These are phyloP conservation scores for Clarireedia homoeocarpa DNA, from an alignment of 2,329 filamentous ascomycete species.

Conservation along the genomic window DNA sequence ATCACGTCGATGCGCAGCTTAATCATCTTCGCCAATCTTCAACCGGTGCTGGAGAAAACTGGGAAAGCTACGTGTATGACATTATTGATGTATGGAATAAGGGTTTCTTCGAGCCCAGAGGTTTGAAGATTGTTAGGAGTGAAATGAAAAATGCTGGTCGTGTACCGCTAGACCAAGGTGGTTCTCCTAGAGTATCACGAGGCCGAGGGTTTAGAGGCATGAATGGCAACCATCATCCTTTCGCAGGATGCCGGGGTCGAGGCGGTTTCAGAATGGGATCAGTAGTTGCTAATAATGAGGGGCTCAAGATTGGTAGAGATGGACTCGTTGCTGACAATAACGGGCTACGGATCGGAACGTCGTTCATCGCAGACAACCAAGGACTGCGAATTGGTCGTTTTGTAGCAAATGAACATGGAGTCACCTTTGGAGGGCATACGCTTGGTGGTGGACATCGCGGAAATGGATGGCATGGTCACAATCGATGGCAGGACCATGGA, in stretches of 20 bases:
- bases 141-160: neutral
- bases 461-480: neutral
- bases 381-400: conserved; percentile 31
- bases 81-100: conserved; percentile 49
- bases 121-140: conserved; percentile 39
- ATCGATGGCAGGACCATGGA: conserved; percentile 1
- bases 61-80: conserved; percentile 30
- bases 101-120: conserved; percentile 46
- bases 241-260: neutral
- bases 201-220: neutral
- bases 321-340: conserved; percentile 20
- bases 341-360: conserved; percentile 20
- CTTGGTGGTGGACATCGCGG: conserved; percentile 12
- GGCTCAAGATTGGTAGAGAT: conserved; percentile 9
- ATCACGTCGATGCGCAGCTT: conserved; percentile 37
- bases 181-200: neutral
- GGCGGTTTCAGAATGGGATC: conserved; percentile 10
- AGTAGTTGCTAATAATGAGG: conserved; percentile 11
- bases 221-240: neutral
- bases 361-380: conserved; percentile 32
- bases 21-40: conserved; percentile 25
- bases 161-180: neutral
- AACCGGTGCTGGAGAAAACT: conserved; percentile 7
- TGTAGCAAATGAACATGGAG: conserved; percentile 16
- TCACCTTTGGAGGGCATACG: conserved; percentile 16